Evolutionary conservation across 192 early-diverging fungal genomes (phyloP), one percentile per base, ranked within the genome.

Genomic region (Umbelopsis isabellina): DNA sequence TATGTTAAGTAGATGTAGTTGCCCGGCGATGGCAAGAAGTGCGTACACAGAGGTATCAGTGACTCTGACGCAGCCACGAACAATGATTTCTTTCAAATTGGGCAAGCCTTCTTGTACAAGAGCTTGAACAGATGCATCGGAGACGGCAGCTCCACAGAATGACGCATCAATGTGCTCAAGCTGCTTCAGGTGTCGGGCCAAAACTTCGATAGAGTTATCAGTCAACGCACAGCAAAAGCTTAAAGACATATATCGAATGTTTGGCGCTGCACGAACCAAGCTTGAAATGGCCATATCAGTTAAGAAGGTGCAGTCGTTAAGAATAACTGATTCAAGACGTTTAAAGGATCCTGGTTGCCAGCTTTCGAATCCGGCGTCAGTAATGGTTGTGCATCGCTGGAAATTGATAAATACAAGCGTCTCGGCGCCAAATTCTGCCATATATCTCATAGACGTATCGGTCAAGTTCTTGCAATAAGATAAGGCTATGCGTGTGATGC

Each of bases 401-500:
- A 94, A 67, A 67, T 93, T 94, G 4, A 93, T 58, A 7, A 75
- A 76, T 51, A 80, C 85, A 11, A 94, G 70, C 4, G 75, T 81
- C 7, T 74, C 69, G 70, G 87, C 90, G 1, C 77, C 84, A 67
- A 72, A 78, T 8, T 74, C 65, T 0, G 71, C 72, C 0, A 83
- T 41, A 69, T 86, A 82, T 11, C 80, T 53, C 78, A 94, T 84
- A 2, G 86, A 79, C 67, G 69, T 73, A 68, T 90, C 88, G 0
- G 85, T 83, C n/a, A 94, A 65, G 65, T 88, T 90, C 77, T 94
- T 94, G 80, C 92, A 94, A 53, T 93, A 94, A 1, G 87, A 87
- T 3, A 93, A 45, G 0, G 79, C 80, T 11, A 94, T 35, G 2
- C 70, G 47, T 1, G 74, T 70, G n/a, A 86, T 27, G 37, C 75